These are phyloP conservation scores for Tetrahymena thermophila DNA, from an alignment of 73 alveolate genomes.

Conservation along the genomic window DNA sequence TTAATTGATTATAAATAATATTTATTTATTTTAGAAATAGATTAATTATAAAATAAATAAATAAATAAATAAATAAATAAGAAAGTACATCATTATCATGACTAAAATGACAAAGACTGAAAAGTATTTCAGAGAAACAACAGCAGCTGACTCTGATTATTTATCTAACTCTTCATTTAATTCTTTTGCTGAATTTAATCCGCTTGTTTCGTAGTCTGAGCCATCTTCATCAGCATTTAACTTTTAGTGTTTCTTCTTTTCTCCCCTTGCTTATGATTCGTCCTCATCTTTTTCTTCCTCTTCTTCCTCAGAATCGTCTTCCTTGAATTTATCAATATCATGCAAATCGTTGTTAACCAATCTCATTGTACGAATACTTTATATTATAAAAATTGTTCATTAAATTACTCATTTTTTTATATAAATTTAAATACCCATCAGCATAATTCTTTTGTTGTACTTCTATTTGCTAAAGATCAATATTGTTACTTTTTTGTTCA, in stretches of 20 bases:
- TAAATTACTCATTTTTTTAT: neutral
- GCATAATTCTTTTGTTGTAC: neutral
- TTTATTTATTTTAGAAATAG: neutral
- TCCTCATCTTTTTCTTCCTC: conserved; percentile 20
- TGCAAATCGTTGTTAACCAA: conserved; percentile 9
- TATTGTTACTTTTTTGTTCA: neutral
- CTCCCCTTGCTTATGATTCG: neutral
- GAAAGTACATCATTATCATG: conserved; percentile 15
- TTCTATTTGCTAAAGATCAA: neutral
- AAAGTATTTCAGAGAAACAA: conserved; percentile 12
- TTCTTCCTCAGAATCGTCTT: conserved; percentile 3
- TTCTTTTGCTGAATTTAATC: conserved; percentile 32
- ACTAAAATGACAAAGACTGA: conserved; percentile 10
- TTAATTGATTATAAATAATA: too few species aligned
- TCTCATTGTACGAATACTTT: conserved; percentile 34
- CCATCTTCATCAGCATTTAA: neutral
- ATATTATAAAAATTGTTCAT: neutral
- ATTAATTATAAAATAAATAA: neutral
- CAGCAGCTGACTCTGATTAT: conserved; percentile 14
- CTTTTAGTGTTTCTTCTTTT: neutral
- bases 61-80: neutral
- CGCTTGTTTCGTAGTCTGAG: conserved; percentile 5
- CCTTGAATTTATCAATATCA: conserved; percentile 38
- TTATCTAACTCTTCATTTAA: conserved; percentile 20
- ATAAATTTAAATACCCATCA: neutral